Evolutionary conservation across 2,329 filamentous ascomycete species (phyloP).

Genomic region (Diaporthe destruens): DNA sequence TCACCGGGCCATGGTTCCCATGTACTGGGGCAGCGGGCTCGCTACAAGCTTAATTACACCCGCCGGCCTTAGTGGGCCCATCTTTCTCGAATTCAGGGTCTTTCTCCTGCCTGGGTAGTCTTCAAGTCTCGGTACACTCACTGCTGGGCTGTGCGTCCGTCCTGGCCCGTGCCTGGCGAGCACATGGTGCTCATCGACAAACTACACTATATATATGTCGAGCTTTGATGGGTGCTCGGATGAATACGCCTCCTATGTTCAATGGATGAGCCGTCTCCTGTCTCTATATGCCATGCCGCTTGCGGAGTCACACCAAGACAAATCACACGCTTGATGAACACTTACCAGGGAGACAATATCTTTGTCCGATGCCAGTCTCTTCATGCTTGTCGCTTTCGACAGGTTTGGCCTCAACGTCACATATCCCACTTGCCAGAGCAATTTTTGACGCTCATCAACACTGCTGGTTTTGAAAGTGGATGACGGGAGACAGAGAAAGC

Average conservation of each 20-base stretch:
- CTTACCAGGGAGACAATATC: neutral
- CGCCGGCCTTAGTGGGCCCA: conserved; percentile 19
- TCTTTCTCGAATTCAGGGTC: conserved; percentile 8
- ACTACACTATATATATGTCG: neutral
- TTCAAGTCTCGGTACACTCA: conserved; percentile 16
- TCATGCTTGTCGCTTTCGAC: neutral
- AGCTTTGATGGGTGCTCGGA: conserved; percentile 9
- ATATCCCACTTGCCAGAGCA: no score
- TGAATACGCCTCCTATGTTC: neutral
- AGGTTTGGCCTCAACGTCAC: neutral
- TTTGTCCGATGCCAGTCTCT: neutral
- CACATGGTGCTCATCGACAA: neutral
- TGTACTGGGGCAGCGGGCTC: conserved; percentile 12
- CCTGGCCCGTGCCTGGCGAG: neutral
- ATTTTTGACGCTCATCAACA: no score
- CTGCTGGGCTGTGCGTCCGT: neutral
- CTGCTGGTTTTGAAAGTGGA: neutral
- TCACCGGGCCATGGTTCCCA: conserved; percentile 17
- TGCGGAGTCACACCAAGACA: neutral
- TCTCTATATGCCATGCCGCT: neutral
- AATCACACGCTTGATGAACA: neutral
- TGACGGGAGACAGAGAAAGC: neutral
- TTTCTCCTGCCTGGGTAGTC: neutral
- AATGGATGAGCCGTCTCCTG: neutral
- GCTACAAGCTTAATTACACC: conserved; percentile 23